Evolutionary conservation across 768 basidiomycete species (phyloP).

Genomic region (Boletus vinaceobasis): DNA sequence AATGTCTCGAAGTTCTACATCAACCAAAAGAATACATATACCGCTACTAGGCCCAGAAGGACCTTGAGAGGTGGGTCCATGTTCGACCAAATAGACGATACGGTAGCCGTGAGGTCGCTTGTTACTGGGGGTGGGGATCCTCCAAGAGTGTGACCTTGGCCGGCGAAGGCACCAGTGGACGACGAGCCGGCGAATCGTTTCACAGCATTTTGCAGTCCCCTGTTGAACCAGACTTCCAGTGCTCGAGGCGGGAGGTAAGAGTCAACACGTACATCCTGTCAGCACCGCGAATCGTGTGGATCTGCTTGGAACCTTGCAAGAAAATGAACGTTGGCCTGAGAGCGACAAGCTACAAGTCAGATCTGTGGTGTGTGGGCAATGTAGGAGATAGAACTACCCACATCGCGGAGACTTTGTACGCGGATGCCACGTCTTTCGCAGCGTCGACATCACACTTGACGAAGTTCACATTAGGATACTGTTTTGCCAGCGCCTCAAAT

Average conservation of each 20-base stretch:
- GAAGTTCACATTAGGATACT: conserved; percentile 73
- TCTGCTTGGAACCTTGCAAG: conserved; percentile 59
- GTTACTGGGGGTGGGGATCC: conserved; percentile 41
- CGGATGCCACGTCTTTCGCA: conserved; percentile 60
- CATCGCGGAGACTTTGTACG: conserved; percentile 73
- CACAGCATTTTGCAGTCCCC: conserved; percentile 60
- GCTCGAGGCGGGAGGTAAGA: not conserved
- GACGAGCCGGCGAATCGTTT: conserved; percentile 46
- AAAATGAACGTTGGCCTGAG: conserved; percentile 83
- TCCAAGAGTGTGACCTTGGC: conserved; percentile 72
- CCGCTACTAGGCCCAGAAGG: conserved; percentile 56
- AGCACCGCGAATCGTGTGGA: conserved; percentile 73
- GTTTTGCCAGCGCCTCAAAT: conserved; percentile 65
- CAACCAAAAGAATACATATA: conserved; percentile 58
- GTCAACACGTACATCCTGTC: conserved; percentile 50
- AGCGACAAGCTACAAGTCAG: not conserved
- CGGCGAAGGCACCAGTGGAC: conserved; percentile 52
- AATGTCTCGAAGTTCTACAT: conserved; percentile 17
- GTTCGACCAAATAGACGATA: conserved; percentile 39
- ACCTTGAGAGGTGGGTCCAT: conserved; percentile 69
- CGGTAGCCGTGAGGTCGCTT: conserved; percentile 31
- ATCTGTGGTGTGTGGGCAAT: not conserved
- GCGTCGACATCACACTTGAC: conserved; percentile 80
- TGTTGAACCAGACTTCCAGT: conserved; percentile 25
- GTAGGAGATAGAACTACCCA: conserved; percentile 30